phyloP scores from a whole-genome alignment of 2,329 filamentous ascomycete genomes.

The Penicillium sp. region DNA sequence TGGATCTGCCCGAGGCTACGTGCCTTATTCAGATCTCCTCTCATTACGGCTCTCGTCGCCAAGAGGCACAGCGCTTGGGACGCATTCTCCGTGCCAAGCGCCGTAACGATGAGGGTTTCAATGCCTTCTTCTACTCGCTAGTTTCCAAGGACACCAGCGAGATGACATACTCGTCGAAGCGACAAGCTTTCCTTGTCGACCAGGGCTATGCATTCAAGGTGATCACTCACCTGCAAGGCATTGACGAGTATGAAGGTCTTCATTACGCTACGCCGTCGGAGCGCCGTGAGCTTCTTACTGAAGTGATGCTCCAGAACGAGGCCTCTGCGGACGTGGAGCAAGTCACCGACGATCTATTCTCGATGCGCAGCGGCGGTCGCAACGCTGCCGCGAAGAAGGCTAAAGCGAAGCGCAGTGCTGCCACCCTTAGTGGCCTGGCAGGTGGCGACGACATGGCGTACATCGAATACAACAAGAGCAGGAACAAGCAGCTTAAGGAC shows the following conservation, averaged over 20 bases:
- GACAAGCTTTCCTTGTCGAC: conserved; percentile 95
- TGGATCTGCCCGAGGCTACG: conserved; percentile 93
- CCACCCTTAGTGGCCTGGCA: conserved; percentile 80
- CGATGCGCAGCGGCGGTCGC: conserved; percentile 54
- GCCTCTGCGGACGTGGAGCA: conserved; percentile 71
- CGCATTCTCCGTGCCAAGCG: conserved; percentile 93
- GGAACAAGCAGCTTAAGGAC: conserved; percentile 69
- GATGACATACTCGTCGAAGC: conserved; percentile 96
- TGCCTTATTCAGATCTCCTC: conserved; percentile 97
- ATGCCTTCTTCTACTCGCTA: conserved; percentile 97
- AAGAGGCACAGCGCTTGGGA: conserved; percentile 91
- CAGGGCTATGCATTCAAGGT: conserved; percentile 99
- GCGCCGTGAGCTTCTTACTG: conserved; percentile 81
- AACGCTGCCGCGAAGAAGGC: conserved; percentile 49
- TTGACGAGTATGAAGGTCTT: conserved; percentile 79
- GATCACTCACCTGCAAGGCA: conserved; percentile 91
- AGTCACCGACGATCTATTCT: conserved; percentile 69
- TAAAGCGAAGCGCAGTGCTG: conserved; percentile 77
- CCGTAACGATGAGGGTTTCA: conserved; percentile 96
- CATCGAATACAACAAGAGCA: conserved; percentile 76
- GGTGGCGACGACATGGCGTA: conserved; percentile 99
- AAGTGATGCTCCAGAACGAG: conserved; percentile 87
- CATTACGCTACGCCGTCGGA: conserved; percentile 79
- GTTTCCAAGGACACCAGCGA: conserved; percentile 97
- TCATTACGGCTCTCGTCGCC: conserved; percentile 93